phyloP scores from a whole-genome alignment of 805 yeast species.

The Wickerhamomyces ciferrii region DNA sequence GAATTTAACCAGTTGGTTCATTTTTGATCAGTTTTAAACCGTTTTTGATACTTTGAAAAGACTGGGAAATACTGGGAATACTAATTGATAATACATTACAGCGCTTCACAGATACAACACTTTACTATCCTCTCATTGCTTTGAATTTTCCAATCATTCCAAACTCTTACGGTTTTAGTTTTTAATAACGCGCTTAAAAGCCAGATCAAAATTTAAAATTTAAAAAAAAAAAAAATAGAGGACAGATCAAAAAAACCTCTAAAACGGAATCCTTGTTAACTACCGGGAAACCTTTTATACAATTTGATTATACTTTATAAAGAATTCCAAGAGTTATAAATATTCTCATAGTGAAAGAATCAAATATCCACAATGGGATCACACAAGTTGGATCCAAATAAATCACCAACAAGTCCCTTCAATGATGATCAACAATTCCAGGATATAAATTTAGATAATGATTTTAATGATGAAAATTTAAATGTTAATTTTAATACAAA shows the following conservation, averaged over 20 bases:
- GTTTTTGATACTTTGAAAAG: no score
- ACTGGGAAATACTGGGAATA: no score
- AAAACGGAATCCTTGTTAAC: not conserved
- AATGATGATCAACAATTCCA: slow-evolving; percentile 19
- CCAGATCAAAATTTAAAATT: not conserved
- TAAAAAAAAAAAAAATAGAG: no score
- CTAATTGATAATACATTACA: no score
- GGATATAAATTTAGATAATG: slow-evolving; percentile 19
- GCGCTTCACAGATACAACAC: no score
- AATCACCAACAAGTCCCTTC: slow-evolving; percentile 21
- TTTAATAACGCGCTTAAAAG: not conserved
- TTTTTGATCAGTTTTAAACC: no score
- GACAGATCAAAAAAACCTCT: not conserved
- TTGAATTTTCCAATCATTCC: no score
- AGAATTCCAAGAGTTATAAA: not conserved
- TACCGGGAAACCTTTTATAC: not conserved
- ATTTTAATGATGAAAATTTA: slow-evolving; percentile 1
- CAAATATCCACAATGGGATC: not conserved
- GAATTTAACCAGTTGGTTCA: no score
- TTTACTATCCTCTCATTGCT: not conserved
- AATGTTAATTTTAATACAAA: slow-evolving; percentile 2
- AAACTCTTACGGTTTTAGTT: no score
- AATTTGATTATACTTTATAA: no score
- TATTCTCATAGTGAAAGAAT: not conserved
- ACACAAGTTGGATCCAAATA: slow-evolving; percentile 10